These are phyloP conservation scores for Tylopilus rubrobrunneus DNA, from an alignment of 768 basidiomycete species.

Conservation along the genomic window DNA sequence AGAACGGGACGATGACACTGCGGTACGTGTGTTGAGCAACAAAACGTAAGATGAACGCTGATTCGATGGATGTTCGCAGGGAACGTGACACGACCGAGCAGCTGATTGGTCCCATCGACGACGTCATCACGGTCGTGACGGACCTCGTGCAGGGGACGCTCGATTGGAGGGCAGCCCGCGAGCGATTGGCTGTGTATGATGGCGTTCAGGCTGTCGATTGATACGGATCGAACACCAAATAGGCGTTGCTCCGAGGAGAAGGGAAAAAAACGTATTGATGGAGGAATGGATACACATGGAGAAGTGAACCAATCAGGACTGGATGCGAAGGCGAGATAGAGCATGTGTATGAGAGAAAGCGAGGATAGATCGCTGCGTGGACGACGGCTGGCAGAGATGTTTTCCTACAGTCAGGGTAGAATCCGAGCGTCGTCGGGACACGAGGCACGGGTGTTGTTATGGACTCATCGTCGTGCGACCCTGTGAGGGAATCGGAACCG, in stretches of 20 bases:
- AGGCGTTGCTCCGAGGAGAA: too few species aligned
- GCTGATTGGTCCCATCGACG: conserved; percentile 85
- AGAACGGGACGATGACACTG: conserved; percentile 91
- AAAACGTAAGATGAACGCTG: background rate
- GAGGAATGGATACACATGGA: too few species aligned
- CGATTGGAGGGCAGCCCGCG: conserved; percentile 75
- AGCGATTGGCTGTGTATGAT: conserved; percentile 71
- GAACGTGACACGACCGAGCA: conserved; percentile 96
- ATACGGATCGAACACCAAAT: background rate
- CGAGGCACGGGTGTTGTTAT: background rate
- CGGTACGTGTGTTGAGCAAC: conserved; percentile 50
- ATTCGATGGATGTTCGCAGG: conserved; percentile 36
- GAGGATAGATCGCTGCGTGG: too few species aligned
- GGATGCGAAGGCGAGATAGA: too few species aligned
- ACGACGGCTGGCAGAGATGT: too few species aligned
- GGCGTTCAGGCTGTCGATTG: conserved; percentile 82
- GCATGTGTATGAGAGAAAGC: too few species aligned
- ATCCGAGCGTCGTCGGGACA: too few species aligned
- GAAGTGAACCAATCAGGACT: too few species aligned
- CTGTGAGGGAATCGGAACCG: conserved; percentile 1
- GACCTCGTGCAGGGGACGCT: conserved; percentile 73
- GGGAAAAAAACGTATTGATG: too few species aligned
- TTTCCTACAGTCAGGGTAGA: background rate
- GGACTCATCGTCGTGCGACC: background rate
- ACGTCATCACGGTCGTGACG: conserved; percentile 77